These are phyloP conservation scores for Phytophthora citricola DNA, from an alignment of 352 stramenopile species.

Conservation along the genomic window DNA sequence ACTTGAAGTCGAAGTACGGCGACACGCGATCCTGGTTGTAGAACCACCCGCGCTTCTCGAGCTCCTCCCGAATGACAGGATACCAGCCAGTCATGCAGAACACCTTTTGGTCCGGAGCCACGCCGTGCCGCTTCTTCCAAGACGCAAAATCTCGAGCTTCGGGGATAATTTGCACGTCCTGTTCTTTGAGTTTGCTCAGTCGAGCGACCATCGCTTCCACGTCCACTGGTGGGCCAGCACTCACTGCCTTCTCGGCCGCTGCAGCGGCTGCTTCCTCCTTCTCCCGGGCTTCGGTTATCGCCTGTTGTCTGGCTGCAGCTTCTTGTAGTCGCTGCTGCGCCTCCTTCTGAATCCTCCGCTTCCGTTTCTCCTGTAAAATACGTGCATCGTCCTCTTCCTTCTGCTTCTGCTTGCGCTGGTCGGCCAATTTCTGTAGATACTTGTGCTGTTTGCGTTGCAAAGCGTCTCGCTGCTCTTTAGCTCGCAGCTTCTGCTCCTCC, in stretches of 20 bases:
- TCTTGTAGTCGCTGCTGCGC: conserved; percentile 65
- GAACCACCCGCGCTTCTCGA: conserved; percentile 90
- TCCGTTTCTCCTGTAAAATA: conserved; percentile 60
- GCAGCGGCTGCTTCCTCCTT: conserved; percentile 52
- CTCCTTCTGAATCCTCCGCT: conserved; percentile 58
- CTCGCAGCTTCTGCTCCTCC: conserved; percentile 47
- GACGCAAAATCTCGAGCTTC: conserved; percentile 85
- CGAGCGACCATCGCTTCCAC: conserved; percentile 79
- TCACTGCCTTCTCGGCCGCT: conserved; percentile 36
- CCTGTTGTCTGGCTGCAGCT: conserved; percentile 45
- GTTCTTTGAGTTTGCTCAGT: conserved; percentile 78
- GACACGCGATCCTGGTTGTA: conserved; percentile 86
- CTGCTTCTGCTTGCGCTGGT: conserved; percentile 72
- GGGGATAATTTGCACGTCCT: conserved; percentile 66
- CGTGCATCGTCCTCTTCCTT: conserved; percentile 76
- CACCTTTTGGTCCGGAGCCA: conserved; percentile 81
- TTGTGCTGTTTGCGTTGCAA: conserved; percentile 73
- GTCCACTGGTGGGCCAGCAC: conserved; percentile 38
- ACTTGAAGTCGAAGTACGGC: conserved; percentile 93
- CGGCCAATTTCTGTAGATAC: conserved; percentile 63
- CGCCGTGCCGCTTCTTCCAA: conserved; percentile 91
- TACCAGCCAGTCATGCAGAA: conserved; percentile 94
- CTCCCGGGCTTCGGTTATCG: conserved; percentile 37
- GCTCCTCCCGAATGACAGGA: conserved; percentile 89
- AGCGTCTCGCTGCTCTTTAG: conserved; percentile 57